A percentile compares a stretch with the other conserved stretches of the same genome.
Conservation (phyloP, 805 yeast genomes). For the Zygoascus biomembranicola region DNA sequence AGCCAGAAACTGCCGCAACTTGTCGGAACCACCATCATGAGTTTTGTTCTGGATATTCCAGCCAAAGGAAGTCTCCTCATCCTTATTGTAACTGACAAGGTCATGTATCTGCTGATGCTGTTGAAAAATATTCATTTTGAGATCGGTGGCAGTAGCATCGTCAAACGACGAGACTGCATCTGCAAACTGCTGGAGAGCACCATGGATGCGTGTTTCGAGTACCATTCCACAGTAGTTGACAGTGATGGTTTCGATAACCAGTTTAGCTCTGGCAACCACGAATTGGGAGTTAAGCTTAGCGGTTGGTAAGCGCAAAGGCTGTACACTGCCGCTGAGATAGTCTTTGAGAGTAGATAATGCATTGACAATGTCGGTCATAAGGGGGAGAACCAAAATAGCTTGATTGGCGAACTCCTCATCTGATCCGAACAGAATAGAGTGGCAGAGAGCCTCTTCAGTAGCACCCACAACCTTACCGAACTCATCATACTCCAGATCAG, state of each 20-base stretch:
- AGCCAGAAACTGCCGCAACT: slow-evolving; percentile 16
- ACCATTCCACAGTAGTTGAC: slow-evolving; percentile 62
- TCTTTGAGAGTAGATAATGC: slow-evolving; percentile 40
- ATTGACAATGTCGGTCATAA: slow-evolving; percentile 40
- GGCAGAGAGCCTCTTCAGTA: slow-evolving; percentile 66
- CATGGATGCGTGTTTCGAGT: slow-evolving; percentile 53
- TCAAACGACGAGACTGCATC: slow-evolving; percentile 39
- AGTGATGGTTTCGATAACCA: slow-evolving; percentile 48
- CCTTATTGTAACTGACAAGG: slow-evolving; percentile 26
- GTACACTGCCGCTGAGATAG: slow-evolving; percentile 24
- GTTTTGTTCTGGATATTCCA: slow-evolving; percentile 18
- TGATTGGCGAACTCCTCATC: slow-evolving; percentile 34
- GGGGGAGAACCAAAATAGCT: slow-evolving; percentile 45
- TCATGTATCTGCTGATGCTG: slow-evolving; percentile 41
- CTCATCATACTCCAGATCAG: slow-evolving; percentile 46
- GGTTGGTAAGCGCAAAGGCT: slow-evolving; percentile 13
- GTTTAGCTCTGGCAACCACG: slow-evolving; percentile 43
- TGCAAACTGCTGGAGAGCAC: slow-evolving; percentile 47
- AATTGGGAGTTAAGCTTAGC: slow-evolving; percentile 24
- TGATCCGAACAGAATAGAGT: slow-evolving; percentile 52
- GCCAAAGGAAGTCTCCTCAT: slow-evolving; percentile 15
- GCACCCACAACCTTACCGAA: slow-evolving; percentile 44
- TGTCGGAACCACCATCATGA: slow-evolving; percentile 16
- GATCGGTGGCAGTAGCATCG: slow-evolving; percentile 42
- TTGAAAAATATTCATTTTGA: slow-evolving; percentile 45